A percentile compares a stretch with the other conserved stretches of the same genome.
Evolutionary conservation across 2,329 filamentous ascomycete genomes (phyloP).

Genomic region (Lachnellula suecica): DNA sequence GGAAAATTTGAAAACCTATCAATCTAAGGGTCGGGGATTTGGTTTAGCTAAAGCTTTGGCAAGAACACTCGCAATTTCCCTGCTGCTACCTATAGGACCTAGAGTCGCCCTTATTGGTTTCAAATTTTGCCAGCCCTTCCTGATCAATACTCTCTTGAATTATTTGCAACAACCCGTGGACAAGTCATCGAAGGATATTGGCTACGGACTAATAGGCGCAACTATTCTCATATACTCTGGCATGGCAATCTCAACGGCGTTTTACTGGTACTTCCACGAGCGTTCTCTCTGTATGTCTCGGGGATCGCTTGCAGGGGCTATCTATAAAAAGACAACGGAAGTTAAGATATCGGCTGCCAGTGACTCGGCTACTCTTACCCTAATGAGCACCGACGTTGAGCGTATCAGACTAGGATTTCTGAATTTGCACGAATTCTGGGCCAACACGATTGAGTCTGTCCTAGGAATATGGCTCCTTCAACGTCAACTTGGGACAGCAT

Average conservation of each 20-base stretch:
- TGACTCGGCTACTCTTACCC: constrained; percentile 39
- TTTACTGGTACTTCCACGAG: constrained; percentile 31
- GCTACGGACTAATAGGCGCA: constrained; percentile 23
- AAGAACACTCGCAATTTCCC: constrained; percentile 24
- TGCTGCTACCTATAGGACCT: constrained; percentile 16
- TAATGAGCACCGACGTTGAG: constrained; percentile 47
- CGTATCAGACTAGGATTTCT: constrained; percentile 26
- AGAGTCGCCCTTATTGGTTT: constrained; percentile 19
- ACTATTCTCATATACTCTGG: constrained; percentile 18
- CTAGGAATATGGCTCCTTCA: constrained; percentile 36
- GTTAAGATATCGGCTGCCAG: constrained; percentile 30
- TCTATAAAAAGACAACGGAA: constrained; percentile 46
- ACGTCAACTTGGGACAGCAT: constrained; percentile 26
- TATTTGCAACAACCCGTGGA: constrained; percentile 21
- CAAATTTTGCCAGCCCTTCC: constrained; percentile 7
- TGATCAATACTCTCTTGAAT: constrained; percentile 9
- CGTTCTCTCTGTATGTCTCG: constrained; percentile 42
- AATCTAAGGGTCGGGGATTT: constrained; percentile 11
- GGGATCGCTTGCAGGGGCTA: constrained; percentile 45
- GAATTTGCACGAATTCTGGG: constrained; percentile 37
- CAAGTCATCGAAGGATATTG: constrained; percentile 5
- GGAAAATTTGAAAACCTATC: constrained; percentile 10
- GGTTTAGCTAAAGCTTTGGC: constrained; percentile 24
- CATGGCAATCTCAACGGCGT: constrained; percentile 25
- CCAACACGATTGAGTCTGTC: constrained; percentile 34